Percentiles rank a stretch among this genome's conserved stretches.
These are phyloP conservation scores for Aspergillus sclerotioniger DNA, from an alignment of 495 filamentous ascomycete genomes.

Conservation along the genomic window DNA sequence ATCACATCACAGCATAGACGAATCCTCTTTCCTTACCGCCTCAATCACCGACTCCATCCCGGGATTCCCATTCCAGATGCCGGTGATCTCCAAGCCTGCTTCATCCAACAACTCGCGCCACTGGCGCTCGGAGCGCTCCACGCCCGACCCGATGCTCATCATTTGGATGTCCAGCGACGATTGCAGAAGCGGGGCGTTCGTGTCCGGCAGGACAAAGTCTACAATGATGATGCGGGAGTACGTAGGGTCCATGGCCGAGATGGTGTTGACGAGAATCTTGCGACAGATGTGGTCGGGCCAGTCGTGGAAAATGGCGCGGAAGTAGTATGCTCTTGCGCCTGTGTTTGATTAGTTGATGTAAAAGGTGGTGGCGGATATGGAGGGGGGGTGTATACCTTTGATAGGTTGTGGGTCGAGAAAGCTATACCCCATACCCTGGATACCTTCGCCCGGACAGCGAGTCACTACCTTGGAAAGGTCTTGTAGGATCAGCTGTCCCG, in stretches of 20 bases:
- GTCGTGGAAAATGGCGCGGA: constrained; percentile 47
- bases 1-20: too few species aligned
- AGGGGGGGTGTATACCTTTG: constrained; percentile 16
- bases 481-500: constrained; percentile 29
- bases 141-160: constrained; percentile 43
- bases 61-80: constrained; percentile 32
- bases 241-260: constrained; percentile 35
- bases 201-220: constrained; percentile 41
- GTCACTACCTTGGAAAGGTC: constrained; percentile 35
- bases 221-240: constrained; percentile 40
- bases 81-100: constrained; percentile 33
- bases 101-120: constrained; percentile 34
- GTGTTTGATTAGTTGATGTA: background rate
- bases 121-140: constrained; percentile 38
- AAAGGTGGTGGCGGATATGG: background rate
- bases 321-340: constrained; percentile 42
- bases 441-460: constrained; percentile 12
- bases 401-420: constrained; percentile 37
- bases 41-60: constrained; percentile 41
- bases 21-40: constrained; percentile 12
- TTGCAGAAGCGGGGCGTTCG: constrained; percentile 29
- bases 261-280: constrained; percentile 35
- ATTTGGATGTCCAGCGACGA: constrained; percentile 45
- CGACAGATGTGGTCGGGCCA: constrained; percentile 43
- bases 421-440: constrained; percentile 35